Evolutionary conservation across 2,329 filamentous ascomycete genomes (phyloP).

Genomic region (Neonectria faginata): DNA sequence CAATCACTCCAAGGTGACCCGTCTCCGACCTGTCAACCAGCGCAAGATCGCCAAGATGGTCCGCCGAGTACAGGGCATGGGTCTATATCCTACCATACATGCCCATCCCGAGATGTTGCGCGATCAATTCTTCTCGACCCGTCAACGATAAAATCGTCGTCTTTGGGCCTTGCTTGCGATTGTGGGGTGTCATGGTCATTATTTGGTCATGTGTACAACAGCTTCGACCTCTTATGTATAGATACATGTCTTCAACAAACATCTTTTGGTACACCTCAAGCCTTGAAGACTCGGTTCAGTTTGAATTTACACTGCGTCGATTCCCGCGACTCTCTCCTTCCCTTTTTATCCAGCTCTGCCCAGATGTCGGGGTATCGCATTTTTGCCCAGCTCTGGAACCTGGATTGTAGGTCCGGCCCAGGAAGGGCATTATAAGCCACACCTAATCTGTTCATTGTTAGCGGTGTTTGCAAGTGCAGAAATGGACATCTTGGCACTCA

Average conservation of each 20-base stretch:
- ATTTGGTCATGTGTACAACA: slow-evolving; percentile 52
- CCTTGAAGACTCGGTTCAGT: slow-evolving; percentile 60
- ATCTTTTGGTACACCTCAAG: slow-evolving; percentile 55
- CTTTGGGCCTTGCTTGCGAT: slow-evolving; percentile 25
- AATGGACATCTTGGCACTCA: slow-evolving; percentile 61
- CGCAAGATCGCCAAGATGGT: slow-evolving; percentile 94
- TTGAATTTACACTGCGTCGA: slow-evolving; percentile 61
- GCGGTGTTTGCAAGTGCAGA: slow-evolving; percentile 1
- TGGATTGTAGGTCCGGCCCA: slow-evolving; percentile 71
- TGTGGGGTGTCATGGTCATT: slow-evolving; percentile 43
- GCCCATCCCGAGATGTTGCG: slow-evolving; percentile 84
- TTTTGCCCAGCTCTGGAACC: slow-evolving; percentile 81
- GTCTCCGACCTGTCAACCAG: slow-evolving; percentile 89
- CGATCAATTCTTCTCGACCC: slow-evolving; percentile 49
- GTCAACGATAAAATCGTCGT: slow-evolving; percentile 28
- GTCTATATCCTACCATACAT: slow-evolving; percentile 92
- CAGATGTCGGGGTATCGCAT: slow-evolving; percentile 76
- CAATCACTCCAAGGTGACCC: slow-evolving; percentile 79
- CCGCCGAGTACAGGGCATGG: slow-evolving; percentile 86
- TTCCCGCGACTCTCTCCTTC: slow-evolving; percentile 57
- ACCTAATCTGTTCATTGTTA: slow-evolving; percentile 69
- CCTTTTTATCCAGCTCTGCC: slow-evolving; percentile 70
- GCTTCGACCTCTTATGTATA: slow-evolving; percentile 50
- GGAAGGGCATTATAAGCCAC: slow-evolving; percentile 81
- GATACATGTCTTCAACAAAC: slow-evolving; percentile 49